A percentile compares a stretch with the other conserved stretches of the same genome.
Conservation (phyloP, 768 basidiomycete genomes). For the Piloderma croceum region DNA sequence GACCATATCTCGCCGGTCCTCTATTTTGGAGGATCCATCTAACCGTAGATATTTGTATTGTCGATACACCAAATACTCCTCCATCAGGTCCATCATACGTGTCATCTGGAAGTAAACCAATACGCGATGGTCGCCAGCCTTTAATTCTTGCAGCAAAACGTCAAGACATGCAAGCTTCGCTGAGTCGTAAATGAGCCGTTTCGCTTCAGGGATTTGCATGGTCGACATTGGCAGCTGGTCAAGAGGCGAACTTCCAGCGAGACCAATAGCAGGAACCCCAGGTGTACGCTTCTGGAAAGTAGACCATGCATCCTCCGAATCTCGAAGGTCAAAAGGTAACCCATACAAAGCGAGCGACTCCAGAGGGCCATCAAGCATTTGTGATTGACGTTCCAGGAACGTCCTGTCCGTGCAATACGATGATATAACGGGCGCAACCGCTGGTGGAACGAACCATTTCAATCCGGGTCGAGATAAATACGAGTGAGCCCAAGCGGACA, state of each 20-base stretch:
- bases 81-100: slow-evolving; percentile 98
- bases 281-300: slow-evolving; percentile 49
- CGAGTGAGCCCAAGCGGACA: slow-evolving; percentile 61
- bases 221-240: slow-evolving; percentile 75
- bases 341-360: slow-evolving; percentile 81
- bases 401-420: slow-evolving; percentile 70
- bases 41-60: slow-evolving; percentile 93
- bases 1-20: slow-evolving; percentile 98
- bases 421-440: slow-evolving; percentile 76
- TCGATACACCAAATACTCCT: slow-evolving; percentile 94
- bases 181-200: slow-evolving; percentile 92
- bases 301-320: slow-evolving; percentile 48
- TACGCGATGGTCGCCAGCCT: slow-evolving; percentile 88
- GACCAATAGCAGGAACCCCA: slow-evolving; percentile 57
- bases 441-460: slow-evolving; percentile 83
- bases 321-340: slow-evolving; percentile 58
- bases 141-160: slow-evolving; percentile 83
- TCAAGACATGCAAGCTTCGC: slow-evolving; percentile 93
- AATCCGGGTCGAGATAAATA: slow-evolving; percentile 75
- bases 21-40: slow-evolving; percentile 91
- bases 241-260: slow-evolving; percentile 58
- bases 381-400: slow-evolving; percentile 67
- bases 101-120: slow-evolving; percentile 99
- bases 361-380: slow-evolving; percentile 58
- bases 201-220: slow-evolving; percentile 93